phyloP scores from a whole-genome alignment of 495 filamentous ascomycete species.

The Aspergillus bertholletiae region DNA sequence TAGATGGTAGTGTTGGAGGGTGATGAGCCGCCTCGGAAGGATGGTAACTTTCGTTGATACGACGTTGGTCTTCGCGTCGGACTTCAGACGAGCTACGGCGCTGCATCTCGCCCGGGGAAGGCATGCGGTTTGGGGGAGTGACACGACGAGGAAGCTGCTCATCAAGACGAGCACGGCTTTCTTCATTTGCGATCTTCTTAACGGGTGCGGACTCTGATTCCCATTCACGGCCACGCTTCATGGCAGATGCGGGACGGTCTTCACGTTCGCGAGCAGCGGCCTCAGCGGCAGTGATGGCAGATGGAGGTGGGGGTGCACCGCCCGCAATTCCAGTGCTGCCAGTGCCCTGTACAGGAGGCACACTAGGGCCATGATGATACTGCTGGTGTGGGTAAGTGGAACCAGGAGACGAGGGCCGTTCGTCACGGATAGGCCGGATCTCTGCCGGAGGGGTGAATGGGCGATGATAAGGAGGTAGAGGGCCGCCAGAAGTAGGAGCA shows the following conservation, averaged over 20 bases:
- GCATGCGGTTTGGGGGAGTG: conserved; percentile 55
- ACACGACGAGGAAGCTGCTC: conserved; percentile 75
- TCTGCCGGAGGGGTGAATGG: conserved; percentile 77
- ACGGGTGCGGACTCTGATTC: conserved; percentile 63
- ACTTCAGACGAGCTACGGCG: conserved; percentile 78
- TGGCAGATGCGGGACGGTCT: conserved; percentile 70
- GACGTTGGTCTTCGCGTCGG: conserved; percentile 65
- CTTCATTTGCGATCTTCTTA: conserved; percentile 87
- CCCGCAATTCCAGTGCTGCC: conserved; percentile 74
- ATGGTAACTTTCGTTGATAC: conserved; percentile 73
- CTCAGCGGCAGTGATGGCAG: conserved; percentile 69
- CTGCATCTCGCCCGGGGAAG: conserved; percentile 65
- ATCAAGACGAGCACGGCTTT: conserved; percentile 79
- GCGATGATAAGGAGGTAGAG: conserved; percentile 55
- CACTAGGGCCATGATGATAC: conserved; percentile 68
- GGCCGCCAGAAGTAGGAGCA: conserved; percentile 34
- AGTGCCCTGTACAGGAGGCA: conserved; percentile 54
- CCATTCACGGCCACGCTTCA: conserved; percentile 88
- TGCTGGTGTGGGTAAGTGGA: conserved; percentile 77
- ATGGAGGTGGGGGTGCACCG: conserved; percentile 69
- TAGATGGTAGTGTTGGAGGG: conserved; percentile 66
- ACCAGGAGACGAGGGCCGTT: conserved; percentile 78
- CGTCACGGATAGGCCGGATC: conserved; percentile 81
- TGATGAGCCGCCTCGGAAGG: conserved; percentile 91
- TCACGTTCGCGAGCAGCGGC: conserved; percentile 80